Base-by-base conservation (phyloP, 257 asterid genomes). In the Handroanthus guayacan region DNA sequence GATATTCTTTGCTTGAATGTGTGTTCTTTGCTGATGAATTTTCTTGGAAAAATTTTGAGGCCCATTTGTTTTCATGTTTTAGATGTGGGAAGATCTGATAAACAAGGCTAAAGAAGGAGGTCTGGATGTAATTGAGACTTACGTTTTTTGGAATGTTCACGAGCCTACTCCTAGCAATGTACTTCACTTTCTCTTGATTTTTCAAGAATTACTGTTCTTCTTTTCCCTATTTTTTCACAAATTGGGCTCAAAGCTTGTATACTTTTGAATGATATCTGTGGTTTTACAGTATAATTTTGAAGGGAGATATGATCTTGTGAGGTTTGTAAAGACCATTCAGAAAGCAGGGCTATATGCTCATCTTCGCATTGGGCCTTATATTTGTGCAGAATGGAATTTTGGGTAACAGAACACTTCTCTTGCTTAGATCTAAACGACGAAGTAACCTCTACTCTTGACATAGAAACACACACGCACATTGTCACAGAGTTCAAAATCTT, bases 71-170 rank as follows among this genome's bases (percentile, higher is more conserved):
- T 68, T 80, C 62, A 51, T 81, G 62, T 58, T 67, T 20, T 77
- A 93, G 98, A 91, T 93, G 98, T 93, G 98, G 98, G 94, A 83
- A 79, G 97, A 93, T 91, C 95, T 93, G 85, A 93, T 93, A 79
- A 84, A 67, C 85, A 93, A 93, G 86, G 98, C 98, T 78, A 91
- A 93, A 79, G 95, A 87, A 80, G 98, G 98, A 72, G 98, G 98
- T 31, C 64, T 93, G 71, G 97, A 93, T 88, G 96, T 91, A 9
- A 81, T 93, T 82, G 97, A 93, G 57, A 93, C 97, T 73, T 93
- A 93, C 65, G 95, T 93, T 20, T 93, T 93, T 66, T 93, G 98
- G 98, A 93, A 93, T 82, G 97, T 79, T 78, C 98, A 93, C 58
- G 98, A 91, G 86, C 96, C 96, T 80, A 77, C 89, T 63, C 92